phyloP scores from a whole-genome alignment of 2,329 filamentous ascomycete genomes.

The Talaromyces sp. region DNA sequence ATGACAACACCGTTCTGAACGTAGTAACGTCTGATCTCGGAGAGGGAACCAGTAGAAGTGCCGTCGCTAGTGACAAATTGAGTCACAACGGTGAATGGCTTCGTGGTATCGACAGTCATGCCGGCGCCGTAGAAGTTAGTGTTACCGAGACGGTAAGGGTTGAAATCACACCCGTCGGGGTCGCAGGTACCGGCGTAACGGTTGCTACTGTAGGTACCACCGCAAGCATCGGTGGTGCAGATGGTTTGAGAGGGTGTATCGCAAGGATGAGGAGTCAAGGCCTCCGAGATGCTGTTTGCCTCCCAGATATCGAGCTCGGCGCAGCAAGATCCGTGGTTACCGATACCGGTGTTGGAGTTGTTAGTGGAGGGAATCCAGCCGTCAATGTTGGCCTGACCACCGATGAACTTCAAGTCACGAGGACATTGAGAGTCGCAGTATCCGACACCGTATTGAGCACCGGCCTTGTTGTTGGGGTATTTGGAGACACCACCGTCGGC shows the following conservation, averaged over 20 bases:
- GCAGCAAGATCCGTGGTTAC: constrained; percentile 60
- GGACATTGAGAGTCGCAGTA: constrained; percentile 63
- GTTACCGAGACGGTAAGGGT: constrained; percentile 65
- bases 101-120: constrained; percentile 57
- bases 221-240: constrained; percentile 53
- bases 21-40: constrained; percentile 63
- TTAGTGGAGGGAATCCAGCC: constrained; percentile 51
- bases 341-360: constrained; percentile 55
- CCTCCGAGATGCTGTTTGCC: constrained; percentile 63
- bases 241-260: constrained; percentile 47
- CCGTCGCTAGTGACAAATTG: constrained; percentile 61
- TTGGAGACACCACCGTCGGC: constrained; percentile 56
- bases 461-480: constrained; percentile 54
- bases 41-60: constrained; percentile 55
- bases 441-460: constrained; percentile 60
- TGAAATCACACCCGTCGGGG: constrained; percentile 69
- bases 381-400: constrained; percentile 55
- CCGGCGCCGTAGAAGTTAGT: constrained; percentile 60
- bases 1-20: constrained; percentile 61
- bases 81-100: constrained; percentile 63
- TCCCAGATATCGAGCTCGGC: constrained; percentile 70
- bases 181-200: constrained; percentile 65
- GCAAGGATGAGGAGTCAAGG: constrained; percentile 66
- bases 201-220: constrained; percentile 51
- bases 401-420: constrained; percentile 53